phyloP scores from a whole-genome alignment of 2,329 filamentous ascomycete species.

The Talaromyces marneffei region DNA sequence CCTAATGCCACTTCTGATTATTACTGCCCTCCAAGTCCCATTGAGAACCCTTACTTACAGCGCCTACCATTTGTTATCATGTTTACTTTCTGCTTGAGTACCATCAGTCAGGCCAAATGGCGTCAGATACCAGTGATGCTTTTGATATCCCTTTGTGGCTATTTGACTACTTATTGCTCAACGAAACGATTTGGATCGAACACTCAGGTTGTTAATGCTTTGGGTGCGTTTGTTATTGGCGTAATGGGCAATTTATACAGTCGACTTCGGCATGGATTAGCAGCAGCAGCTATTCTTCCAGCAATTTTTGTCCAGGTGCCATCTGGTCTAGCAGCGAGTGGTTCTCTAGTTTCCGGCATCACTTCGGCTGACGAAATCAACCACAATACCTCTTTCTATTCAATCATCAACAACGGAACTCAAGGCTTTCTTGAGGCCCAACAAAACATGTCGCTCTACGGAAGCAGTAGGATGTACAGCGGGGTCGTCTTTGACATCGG shows the following conservation, averaged over 20 bases:
- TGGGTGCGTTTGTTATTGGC: slow-evolving; percentile 74
- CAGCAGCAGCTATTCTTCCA: slow-evolving; percentile 79
- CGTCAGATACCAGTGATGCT: slow-evolving; percentile 75
- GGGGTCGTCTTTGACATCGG: slow-evolving; percentile 41
- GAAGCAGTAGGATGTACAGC: slow-evolving; percentile 17
- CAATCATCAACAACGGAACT: slow-evolving; percentile 42
- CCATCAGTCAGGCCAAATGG: slow-evolving; percentile 80
- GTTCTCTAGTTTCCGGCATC: slow-evolving; percentile 54
- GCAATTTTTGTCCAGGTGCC: slow-evolving; percentile 74
- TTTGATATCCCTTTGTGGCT: slow-evolving; percentile 67
- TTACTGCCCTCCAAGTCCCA: slow-evolving; percentile 47
- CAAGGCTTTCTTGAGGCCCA: slow-evolving; percentile 27
- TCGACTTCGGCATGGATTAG: slow-evolving; percentile 66
- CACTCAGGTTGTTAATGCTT: slow-evolving; percentile 69
- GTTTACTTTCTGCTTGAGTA: slow-evolving; percentile 69
- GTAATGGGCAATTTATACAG: slow-evolving; percentile 76
- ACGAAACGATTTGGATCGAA: slow-evolving; percentile 62
- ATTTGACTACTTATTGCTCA: slow-evolving; percentile 72
- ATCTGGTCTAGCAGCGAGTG: slow-evolving; percentile 55
- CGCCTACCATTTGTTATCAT: slow-evolving; percentile 68
- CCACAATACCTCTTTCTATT: slow-evolving; percentile 25
- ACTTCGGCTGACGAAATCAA: slow-evolving; percentile 53
- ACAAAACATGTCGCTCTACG: slow-evolving; percentile 21
- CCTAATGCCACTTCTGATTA: slow-evolving; percentile 47
- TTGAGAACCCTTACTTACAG: slow-evolving; percentile 43